Evolutionary conservation across 116 monocot genomes (phyloP).

Genomic region (Cymodocea nodosa): DNA sequence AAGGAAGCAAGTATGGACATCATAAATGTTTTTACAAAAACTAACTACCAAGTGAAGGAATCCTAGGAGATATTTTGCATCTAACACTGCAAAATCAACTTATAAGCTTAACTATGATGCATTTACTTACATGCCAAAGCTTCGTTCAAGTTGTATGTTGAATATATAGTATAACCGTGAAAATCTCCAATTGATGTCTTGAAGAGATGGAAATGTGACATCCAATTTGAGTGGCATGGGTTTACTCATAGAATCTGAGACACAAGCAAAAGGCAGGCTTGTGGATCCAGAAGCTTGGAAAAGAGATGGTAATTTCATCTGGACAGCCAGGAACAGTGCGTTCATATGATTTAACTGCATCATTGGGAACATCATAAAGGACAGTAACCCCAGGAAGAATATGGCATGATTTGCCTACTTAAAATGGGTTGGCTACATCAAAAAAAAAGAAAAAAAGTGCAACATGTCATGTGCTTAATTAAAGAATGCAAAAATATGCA

Average conservation of each 20-base stretch:
- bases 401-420: neutral
- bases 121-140: constrained; percentile 50
- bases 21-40: no score
- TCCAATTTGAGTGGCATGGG: constrained; percentile 51
- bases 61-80: no score
- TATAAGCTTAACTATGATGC: neutral
- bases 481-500: no score
- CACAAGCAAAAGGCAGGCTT: constrained; percentile 40
- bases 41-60: no score
- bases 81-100: neutral
- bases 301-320: neutral
- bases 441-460: no score
- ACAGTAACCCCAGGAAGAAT: neutral
- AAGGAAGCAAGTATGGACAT: no score
- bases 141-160: constrained; percentile 63
- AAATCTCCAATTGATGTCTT: constrained; percentile 54
- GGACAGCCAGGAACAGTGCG: neutral
- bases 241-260: constrained; percentile 38
- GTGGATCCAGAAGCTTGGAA: constrained; percentile 14
- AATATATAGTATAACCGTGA: constrained; percentile 57
- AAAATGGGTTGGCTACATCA: no score
- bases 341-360: constrained; percentile 3
- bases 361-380: constrained; percentile 2
- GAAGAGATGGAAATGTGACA: constrained; percentile 47
- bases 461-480: no score